phyloP scores from a whole-genome alignment of 2,329 filamentous ascomycete genomes.

The Anthostomella pinea region DNA sequence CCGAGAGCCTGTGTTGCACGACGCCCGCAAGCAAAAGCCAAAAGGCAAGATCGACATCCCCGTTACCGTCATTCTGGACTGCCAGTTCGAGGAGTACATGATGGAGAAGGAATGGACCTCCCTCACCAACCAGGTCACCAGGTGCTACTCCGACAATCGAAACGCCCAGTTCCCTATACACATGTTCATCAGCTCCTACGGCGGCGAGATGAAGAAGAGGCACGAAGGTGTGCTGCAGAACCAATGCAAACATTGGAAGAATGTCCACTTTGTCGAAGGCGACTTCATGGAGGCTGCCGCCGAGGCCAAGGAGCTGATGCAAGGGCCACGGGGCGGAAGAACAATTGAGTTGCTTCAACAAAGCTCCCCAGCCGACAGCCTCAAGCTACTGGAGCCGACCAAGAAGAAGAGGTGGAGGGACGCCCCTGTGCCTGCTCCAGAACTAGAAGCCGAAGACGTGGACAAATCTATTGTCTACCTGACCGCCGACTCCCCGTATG shows the following conservation, averaged over 20 bases:
- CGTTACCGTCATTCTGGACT: conserved; percentile 82
- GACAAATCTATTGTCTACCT: conserved; percentile 71
- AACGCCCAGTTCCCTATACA: conserved; percentile 65
- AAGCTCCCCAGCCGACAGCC: conserved; percentile 29
- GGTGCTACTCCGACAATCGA: conserved; percentile 86
- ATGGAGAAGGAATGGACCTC: conserved; percentile 80
- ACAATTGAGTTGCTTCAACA: conserved; percentile 57
- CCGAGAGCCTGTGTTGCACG: conserved; percentile 38
- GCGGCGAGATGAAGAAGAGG: conserved; percentile 69
- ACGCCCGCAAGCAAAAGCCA: conserved; percentile 35
- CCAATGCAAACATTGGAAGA: conserved; percentile 76
- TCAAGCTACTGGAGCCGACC: conserved; percentile 32
- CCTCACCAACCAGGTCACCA: conserved; percentile 77
- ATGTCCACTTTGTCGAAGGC: conserved; percentile 67
- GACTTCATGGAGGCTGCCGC: conserved; percentile 71
- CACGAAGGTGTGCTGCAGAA: conserved; percentile 73
- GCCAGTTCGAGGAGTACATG: conserved; percentile 90
- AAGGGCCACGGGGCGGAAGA: conserved; percentile 49
- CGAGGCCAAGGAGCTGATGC: conserved; percentile 67
- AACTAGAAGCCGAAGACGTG: conserved; percentile 30
- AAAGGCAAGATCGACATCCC: conserved; percentile 53
- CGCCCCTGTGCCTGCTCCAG: conserved; percentile 19
- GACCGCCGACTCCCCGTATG: conserved; percentile 85
- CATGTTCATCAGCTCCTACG: conserved; percentile 75
- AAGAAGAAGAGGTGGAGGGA: conserved; percentile 34